Evolutionary conservation across 441 rosid species (phyloP).

Genomic region (Viola pubescens): DNA sequence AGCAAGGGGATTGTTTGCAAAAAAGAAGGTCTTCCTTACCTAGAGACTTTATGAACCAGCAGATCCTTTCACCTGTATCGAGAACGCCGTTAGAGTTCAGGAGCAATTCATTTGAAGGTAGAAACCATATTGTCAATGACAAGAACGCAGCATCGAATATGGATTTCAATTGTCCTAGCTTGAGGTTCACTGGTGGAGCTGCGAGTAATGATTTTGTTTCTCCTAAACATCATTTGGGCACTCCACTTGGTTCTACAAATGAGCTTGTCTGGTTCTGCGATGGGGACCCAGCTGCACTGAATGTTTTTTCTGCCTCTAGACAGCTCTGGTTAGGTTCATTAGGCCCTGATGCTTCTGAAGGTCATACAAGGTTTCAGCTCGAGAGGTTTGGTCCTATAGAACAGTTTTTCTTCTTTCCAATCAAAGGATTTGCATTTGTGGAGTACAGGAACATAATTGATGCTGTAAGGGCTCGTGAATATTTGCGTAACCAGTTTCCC

Average conservation of each 20-base stretch:
- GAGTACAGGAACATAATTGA: slow-evolving; percentile 86
- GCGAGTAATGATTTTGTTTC: slow-evolving; percentile 38
- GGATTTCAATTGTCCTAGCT: slow-evolving; percentile 22
- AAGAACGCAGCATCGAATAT: slow-evolving; percentile 25
- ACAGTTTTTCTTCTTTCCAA: slow-evolving; percentile 62
- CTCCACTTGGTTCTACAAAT: slow-evolving; percentile 33
- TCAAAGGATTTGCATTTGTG: slow-evolving; percentile 71
- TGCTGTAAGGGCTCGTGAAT: slow-evolving; percentile 82
- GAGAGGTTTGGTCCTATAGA: slow-evolving; percentile 83
- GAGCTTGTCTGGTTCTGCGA: slow-evolving; percentile 65
- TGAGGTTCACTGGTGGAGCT: slow-evolving; percentile 29
- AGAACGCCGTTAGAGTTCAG: slow-evolving; percentile 46
- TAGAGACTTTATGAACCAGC: slow-evolving; percentile 49
- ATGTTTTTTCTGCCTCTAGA: slow-evolving; percentile 72
- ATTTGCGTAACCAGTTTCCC: slow-evolving; percentile 64
- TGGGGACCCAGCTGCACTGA: slow-evolving; percentile 70
- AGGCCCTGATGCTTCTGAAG: slow-evolving; percentile 73
- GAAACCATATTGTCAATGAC: slow-evolving; percentile 37
- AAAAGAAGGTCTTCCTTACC: slow-evolving; percentile 54
- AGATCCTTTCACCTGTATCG: slow-evolving; percentile 55
- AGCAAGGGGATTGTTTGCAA: slow-evolving; percentile 54
- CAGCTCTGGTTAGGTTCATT: slow-evolving; percentile 81
- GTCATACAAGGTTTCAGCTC: slow-evolving; percentile 69
- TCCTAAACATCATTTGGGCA: slow-evolving; percentile 47
- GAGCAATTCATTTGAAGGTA: slow-evolving; percentile 62